Evolutionary conservation across 2,329 filamentous ascomycete species (phyloP).

Genomic region (Escovopsis sp.): DNA sequence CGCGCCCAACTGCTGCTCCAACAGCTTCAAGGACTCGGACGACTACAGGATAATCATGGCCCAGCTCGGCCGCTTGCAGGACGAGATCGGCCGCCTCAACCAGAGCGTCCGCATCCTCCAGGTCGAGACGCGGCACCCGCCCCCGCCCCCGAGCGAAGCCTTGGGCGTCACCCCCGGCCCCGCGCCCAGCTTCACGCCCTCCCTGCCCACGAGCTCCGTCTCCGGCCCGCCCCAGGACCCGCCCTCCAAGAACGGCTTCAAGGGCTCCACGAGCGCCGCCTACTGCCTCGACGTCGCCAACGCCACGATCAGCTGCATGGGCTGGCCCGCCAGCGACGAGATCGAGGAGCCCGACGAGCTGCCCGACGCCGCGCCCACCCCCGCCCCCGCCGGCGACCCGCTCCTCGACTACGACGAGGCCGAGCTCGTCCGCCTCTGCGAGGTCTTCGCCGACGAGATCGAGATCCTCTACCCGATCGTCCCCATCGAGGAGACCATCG

Average conservation of each 20-base stretch:
- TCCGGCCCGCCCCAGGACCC: constrained; percentile 18
- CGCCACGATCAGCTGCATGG: constrained; percentile 77
- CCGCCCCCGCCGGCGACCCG: constrained; percentile 45
- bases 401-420: constrained; percentile 65
- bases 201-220: constrained; percentile 26
- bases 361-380: constrained; percentile 7
- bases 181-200: constrained; percentile 21
- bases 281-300: constrained; percentile 81
- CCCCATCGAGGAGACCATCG: constrained; percentile 54
- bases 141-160: constrained; percentile 9
- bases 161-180: constrained; percentile 16
- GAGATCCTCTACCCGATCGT: constrained; percentile 85
- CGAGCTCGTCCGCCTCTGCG: constrained; percentile 65
- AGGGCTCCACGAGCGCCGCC: constrained; percentile 70
- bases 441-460: constrained; percentile 77
- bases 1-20: constrained; percentile 51
- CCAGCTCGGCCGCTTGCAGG: constrained; percentile 61
- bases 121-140: constrained; percentile 30
- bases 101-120: constrained; percentile 56
- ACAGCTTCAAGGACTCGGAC: constrained; percentile 80
- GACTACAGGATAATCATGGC: constrained; percentile 72
- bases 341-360: constrained; percentile 29
- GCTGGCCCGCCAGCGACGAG: constrained; percentile 53
- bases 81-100: constrained; percentile 68
- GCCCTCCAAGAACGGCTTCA: constrained; percentile 49